These are phyloP conservation scores for Wickerhamomyces xylosicus DNA, from an alignment of 805 yeast species.

Conservation along the genomic window DNA sequence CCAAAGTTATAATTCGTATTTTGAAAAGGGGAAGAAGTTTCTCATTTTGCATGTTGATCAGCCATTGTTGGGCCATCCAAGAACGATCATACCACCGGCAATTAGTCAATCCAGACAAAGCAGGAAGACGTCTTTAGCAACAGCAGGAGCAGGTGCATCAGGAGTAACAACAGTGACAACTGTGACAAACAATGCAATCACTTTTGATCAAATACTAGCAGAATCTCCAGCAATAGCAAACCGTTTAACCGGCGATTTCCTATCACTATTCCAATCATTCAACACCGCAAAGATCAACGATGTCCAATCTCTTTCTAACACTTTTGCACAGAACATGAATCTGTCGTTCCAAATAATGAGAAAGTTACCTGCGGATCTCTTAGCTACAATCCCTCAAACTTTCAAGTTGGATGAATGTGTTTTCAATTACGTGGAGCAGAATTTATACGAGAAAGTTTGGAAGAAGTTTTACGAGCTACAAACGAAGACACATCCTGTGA, in stretches of 20 bases:
- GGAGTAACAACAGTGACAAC: no score
- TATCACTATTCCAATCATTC: conserved; percentile 27
- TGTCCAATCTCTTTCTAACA: conserved; percentile 17
- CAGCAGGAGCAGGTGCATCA: no score
- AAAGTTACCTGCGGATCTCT: conserved; percentile 13
- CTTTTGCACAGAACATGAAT: conserved; percentile 19
- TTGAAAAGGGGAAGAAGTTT: conserved; percentile 45
- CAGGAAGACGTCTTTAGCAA: conserved; percentile 5
- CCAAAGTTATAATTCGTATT: conserved; percentile 42
- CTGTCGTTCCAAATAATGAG: conserved; percentile 20
- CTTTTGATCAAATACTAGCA: conserved; percentile 29
- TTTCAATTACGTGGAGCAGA: conserved; percentile 62
- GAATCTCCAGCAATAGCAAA: conserved; percentile 28
- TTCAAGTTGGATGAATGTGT: conserved; percentile 41
- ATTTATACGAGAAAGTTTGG: conserved; percentile 64
- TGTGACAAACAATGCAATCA: not conserved
- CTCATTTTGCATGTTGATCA: conserved; percentile 48
- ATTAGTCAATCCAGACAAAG: no score
- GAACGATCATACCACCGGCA: conserved; percentile 3
- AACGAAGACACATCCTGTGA: conserved; percentile 13
- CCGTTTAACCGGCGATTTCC: conserved; percentile 29
- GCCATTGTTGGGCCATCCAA: conserved; percentile 36
- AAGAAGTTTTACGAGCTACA: conserved; percentile 23
- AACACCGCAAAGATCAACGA: conserved; percentile 21
- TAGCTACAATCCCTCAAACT: conserved; percentile 15